These are phyloP conservation scores for Gastrolobium villosum DNA, from an alignment of 306 rosid species.

Conservation along the genomic window DNA sequence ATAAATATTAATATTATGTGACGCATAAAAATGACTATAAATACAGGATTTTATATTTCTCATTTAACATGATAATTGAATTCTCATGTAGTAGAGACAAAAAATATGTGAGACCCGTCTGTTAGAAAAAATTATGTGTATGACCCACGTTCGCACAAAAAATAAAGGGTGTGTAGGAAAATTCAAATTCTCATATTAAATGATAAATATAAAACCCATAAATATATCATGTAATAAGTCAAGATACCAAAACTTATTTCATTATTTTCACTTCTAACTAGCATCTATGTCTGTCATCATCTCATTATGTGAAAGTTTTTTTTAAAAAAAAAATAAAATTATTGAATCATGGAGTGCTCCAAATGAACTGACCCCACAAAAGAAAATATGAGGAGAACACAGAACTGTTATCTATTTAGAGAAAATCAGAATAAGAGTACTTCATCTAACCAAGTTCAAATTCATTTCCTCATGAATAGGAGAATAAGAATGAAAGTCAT, in stretches of 20 bases:
- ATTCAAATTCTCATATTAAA: too few relatives aligned
- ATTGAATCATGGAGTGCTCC: neutral
- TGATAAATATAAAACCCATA: too few relatives aligned
- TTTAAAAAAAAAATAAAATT: neutral
- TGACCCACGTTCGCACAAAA: too few relatives aligned
- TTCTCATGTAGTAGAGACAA: too few relatives aligned
- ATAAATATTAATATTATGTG: too few relatives aligned
- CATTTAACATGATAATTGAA: too few relatives aligned
- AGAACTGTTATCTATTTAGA: constrained; percentile 1
- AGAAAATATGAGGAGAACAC: constrained; percentile 12
- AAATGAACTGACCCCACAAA: neutral
- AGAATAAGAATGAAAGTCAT: neutral
- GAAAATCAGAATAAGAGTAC: neutral
- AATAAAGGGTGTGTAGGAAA: too few relatives aligned
- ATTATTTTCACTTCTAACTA: neutral
- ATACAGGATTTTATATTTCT: too few relatives aligned
- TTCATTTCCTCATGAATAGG: neutral
- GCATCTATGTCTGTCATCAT: neutral
- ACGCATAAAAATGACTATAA: too few relatives aligned
- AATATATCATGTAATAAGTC: too few relatives aligned
- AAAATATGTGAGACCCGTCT: too few relatives aligned
- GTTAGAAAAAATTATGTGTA: too few relatives aligned
- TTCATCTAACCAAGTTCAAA: neutral
- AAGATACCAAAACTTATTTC: neutral
- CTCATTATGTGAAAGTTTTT: neutral